Conservation (phyloP, 257 asterid species). For the Nicotiana tabacum region DNA sequence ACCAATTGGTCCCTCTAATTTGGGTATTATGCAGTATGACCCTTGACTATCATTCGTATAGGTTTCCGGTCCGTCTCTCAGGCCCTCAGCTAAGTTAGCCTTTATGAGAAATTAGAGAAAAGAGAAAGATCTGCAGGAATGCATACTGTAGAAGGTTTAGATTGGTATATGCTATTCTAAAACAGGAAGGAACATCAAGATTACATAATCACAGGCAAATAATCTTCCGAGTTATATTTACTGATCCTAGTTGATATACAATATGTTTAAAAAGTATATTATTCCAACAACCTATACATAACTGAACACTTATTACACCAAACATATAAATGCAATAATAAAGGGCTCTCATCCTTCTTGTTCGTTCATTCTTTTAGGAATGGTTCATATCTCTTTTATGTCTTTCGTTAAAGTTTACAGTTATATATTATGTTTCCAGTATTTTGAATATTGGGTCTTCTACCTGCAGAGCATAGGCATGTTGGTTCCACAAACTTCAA, state of each 20-base stretch:
- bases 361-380: background rate
- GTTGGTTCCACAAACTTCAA: constrained; percentile 99
- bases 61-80: background rate
- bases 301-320: background rate
- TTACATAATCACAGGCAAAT: background rate
- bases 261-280: no score
- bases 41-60: background rate
- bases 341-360: background rate
- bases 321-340: background rate
- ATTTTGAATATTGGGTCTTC: constrained; percentile 11
- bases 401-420: background rate
- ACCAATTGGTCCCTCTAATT: background rate
- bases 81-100: background rate
- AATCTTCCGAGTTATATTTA: background rate
- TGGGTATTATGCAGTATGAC: background rate
- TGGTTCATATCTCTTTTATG: background rate
- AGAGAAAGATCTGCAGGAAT: background rate
- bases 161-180: background rate
- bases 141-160: background rate
- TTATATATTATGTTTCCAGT: constrained; percentile 20
- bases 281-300: background rate
- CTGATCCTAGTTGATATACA: background rate
- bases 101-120: background rate
- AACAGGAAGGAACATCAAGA: background rate
- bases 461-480: constrained; percentile 89